phyloP scores from a whole-genome alignment of 352 stramenopile species.

The Globisporangium abappressorium region DNA sequence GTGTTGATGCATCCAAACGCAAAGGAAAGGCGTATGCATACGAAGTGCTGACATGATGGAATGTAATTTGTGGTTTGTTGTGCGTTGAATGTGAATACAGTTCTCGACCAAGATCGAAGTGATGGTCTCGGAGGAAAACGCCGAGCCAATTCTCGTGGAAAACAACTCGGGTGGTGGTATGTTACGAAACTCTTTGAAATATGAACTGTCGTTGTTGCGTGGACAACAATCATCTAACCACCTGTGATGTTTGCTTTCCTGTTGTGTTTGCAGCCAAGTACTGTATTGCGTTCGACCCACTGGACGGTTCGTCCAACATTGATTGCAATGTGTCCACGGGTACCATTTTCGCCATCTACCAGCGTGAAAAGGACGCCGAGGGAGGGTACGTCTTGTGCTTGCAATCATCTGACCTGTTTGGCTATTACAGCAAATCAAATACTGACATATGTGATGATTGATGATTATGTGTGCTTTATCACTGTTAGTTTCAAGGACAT shows the following conservation, averaged over 20 bases:
- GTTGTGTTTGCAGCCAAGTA: slow-evolving; percentile 79
- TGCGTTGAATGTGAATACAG: slow-evolving; percentile 12
- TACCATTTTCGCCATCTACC: slow-evolving; percentile 99
- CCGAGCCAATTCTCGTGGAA: slow-evolving; percentile 96
- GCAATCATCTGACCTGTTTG: neutral
- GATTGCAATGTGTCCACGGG: slow-evolving; percentile 99
- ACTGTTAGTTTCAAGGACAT: slow-evolving; percentile 84
- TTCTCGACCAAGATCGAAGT: slow-evolving; percentile 97
- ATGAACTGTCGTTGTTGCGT: neutral
- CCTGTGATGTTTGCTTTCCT: neutral
- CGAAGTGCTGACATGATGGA: neutral
- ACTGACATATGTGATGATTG: neutral
- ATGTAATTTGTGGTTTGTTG: neutral
- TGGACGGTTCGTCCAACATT: slow-evolving; percentile 99
- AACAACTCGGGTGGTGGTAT: slow-evolving; percentile 36
- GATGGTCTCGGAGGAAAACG: slow-evolving; percentile 98
- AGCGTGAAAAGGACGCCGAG: slow-evolving; percentile 58
- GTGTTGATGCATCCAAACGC: neutral
- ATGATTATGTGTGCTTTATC: neutral
- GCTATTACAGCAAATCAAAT: neutral
- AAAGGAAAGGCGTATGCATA: neutral
- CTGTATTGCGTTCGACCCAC: slow-evolving; percentile 98
- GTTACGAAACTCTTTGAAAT: slow-evolving; percentile 6
- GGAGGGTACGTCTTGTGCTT: slow-evolving; percentile 31
- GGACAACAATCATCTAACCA: neutral